phyloP scores from a whole-genome alignment of 345 rosid genomes.

The Pistacia atlantica region DNA sequence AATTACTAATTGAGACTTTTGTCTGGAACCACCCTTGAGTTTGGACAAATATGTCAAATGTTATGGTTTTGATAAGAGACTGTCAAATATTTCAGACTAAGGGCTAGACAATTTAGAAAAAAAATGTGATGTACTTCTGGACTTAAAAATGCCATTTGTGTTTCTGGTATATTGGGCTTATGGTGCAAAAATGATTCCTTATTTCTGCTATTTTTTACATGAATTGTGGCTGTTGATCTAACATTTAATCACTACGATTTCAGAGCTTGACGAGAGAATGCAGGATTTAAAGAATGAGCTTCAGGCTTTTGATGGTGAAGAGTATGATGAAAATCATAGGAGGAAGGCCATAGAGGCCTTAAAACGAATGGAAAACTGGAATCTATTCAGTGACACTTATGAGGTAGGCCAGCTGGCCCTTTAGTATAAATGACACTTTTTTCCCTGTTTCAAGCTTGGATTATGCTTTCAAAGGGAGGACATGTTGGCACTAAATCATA shows the following conservation, averaged over 20 bases:
- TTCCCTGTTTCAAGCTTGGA: constrained; percentile 8
- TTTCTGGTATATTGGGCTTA: background rate
- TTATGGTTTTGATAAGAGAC: background rate
- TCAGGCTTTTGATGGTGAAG: constrained; percentile 87
- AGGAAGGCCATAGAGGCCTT: constrained; percentile 83
- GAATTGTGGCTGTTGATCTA: constrained; percentile 3
- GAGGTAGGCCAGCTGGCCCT: constrained; percentile 54
- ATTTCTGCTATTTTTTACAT: constrained; percentile 3
- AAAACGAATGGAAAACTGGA: constrained; percentile 93
- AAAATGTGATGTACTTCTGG: no score
- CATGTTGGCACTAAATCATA: constrained; percentile 10
- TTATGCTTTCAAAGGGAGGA: constrained; percentile 18
- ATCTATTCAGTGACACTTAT: constrained; percentile 76
- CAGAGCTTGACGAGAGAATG: constrained; percentile 99
- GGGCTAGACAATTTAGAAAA: background rate
- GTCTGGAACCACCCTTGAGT: no score
- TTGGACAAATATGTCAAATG: no score
- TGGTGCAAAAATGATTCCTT: background rate
- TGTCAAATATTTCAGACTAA: no score
- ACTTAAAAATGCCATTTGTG: background rate
- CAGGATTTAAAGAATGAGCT: constrained; percentile 89
- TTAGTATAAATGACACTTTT: background rate
- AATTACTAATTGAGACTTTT: no score
- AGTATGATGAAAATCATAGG: constrained; percentile 78
- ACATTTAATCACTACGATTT: constrained; percentile 16